Evolutionary conservation across 345 rosid genomes (phyloP).

Genomic region (Populus tremula): DNA sequence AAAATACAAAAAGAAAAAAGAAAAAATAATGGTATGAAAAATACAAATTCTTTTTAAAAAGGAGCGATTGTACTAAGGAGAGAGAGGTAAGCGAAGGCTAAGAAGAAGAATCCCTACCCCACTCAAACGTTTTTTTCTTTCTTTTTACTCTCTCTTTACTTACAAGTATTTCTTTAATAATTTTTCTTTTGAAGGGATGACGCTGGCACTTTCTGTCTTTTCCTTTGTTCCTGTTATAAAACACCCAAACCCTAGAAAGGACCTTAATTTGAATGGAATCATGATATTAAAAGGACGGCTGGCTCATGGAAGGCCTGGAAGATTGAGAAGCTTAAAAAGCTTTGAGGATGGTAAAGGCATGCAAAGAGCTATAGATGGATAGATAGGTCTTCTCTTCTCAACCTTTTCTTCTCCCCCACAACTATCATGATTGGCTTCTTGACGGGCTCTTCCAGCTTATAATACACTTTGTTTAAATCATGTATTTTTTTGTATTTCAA

Average conservation of each 20-base stretch:
- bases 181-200: conserved; percentile 33
- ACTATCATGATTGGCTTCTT: conserved; percentile 25
- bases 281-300: conserved; percentile 30
- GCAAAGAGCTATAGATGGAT: conserved; percentile 18
- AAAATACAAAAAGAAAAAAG: conserved; percentile 3
- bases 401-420: conserved; percentile 40
- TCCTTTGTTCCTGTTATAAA: conserved; percentile 47
- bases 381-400: conserved; percentile 7
- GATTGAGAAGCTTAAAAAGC: conserved; percentile 21
- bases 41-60: not conserved
- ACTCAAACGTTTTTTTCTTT: conserved; percentile 7
- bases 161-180: conserved; percentile 1
- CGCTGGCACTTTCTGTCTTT: conserved; percentile 44
- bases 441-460: conserved; percentile 15
- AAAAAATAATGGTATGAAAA: not conserved
- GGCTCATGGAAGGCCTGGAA: conserved; percentile 11
- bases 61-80: not conserved
- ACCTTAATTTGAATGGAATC: conserved; percentile 41
- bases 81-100: not conserved
- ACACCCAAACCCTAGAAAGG: conserved; percentile 64
- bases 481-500: too few relatives aligned
- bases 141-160: conserved; percentile 5
- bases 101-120: not conserved
- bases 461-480: conserved; percentile 3
- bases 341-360: conserved; percentile 11